Evolutionary conservation across 805 yeast species (phyloP), one percentile per base, ranked within the genome.

Genomic region (Cyberlindnera nakhonratchasimensis): DNA sequence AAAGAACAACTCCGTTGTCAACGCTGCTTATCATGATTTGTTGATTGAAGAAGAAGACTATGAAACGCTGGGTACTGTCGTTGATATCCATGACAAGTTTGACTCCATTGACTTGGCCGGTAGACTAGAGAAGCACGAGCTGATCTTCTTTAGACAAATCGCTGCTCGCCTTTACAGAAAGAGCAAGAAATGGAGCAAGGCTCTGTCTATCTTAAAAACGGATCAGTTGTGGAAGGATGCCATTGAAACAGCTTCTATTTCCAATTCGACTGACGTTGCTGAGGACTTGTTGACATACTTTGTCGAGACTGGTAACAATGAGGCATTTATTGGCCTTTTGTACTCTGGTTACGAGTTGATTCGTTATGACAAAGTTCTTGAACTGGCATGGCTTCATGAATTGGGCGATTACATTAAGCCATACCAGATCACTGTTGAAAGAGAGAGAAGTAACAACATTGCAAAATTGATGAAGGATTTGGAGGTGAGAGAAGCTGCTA

Each of bases 211-310:
- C 48, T 77, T 89, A 59, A 93, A 93, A 72, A 77, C 83, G 47
- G 98, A 93, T 70, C 88, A 86, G 67, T 74, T 93, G 56, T 93
- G 97, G 98, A 73, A 83, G 45, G 97, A 90, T 64, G 90, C 96
- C 48, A 85, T 93, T 61, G 86, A 80, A 60, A 90, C 98, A 9
- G 96, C 96, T 19, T 80, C 96, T 14, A 68, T 80, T 44, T 89
- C 97, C 16, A 77, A 78, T 48, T 82, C 82, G 52, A 58, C 77
- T 10, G 89, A 86, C 62, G 83, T 91, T 59, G 90, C 95, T 26
- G 91, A 87, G 63, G 98, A 93, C 46, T 71, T 87, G 51, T 70
- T 93, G 63, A 76, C 83, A 40, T 93, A 91, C 70, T 93, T 93
- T 64, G 97, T 93, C 46, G 97, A 91, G 57, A 87, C 95, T 29